Conservation (phyloP, 495 filamentous ascomycete species). For the Jackrogersella minutella region DNA sequence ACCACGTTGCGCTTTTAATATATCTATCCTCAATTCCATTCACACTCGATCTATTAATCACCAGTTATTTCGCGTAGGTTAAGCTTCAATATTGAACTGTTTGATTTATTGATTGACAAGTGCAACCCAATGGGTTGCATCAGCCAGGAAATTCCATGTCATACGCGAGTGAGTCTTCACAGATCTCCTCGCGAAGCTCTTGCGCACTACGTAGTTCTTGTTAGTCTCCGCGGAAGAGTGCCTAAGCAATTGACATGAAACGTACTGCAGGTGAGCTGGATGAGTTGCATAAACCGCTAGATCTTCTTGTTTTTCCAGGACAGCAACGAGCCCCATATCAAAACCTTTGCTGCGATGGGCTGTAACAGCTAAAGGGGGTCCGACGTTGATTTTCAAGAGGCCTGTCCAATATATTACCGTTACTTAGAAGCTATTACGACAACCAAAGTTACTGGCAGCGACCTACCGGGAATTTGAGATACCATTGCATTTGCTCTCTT, state of each 20-base stretch:
- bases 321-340: constrained; percentile 7
- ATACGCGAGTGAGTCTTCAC: constrained; percentile 12
- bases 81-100: too few species aligned
- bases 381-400: constrained; percentile 7
- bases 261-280: constrained; percentile 23
- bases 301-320: constrained; percentile 16
- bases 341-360: constrained; percentile 3
- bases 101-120: too few species aligned
- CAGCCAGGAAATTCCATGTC: constrained; percentile 21
- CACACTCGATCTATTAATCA: too few species aligned
- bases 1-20: too few species aligned
- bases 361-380: constrained; percentile 2
- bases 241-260: not conserved
- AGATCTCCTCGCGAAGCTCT: constrained; percentile 3
- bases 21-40: too few species aligned
- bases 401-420: constrained; percentile 6
- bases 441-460: not conserved
- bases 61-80: too few species aligned
- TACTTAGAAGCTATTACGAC: not conserved
- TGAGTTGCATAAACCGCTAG: constrained; percentile 6
- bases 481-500: constrained; percentile 8
- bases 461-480: constrained; percentile 11
- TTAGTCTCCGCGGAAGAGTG: not conserved
- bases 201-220: not conserved
- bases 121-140: too few species aligned